A percentile compares a stretch with the other conserved stretches of the same genome.
phyloP scores from a whole-genome alignment of 495 filamentous ascomycete genomes.

The Podospora bellae-mahoneyi region DNA sequence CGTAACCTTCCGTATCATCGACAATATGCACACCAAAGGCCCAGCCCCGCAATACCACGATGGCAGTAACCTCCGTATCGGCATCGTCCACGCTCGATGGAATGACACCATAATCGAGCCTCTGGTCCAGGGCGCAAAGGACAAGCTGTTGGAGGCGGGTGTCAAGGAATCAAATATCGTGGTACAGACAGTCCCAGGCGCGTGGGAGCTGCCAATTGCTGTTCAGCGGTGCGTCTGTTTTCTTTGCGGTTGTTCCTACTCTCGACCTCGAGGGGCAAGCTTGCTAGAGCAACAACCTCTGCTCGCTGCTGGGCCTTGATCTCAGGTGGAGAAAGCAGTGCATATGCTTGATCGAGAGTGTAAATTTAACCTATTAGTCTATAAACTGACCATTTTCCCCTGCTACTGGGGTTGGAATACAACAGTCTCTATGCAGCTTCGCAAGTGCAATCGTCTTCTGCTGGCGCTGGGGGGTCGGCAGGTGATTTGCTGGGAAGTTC shows the following conservation, averaged over 20 bases:
- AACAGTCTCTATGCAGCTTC: slow-evolving; percentile 78
- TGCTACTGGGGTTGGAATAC: not conserved
- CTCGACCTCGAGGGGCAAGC: not conserved
- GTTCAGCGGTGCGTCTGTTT: slow-evolving; percentile 63
- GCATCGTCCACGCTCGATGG: slow-evolving; percentile 94
- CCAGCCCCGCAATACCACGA: slow-evolving; percentile 47
- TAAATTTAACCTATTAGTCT: not conserved
- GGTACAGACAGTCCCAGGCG: slow-evolving; percentile 83
- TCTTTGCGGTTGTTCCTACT: not conserved
- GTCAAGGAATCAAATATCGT: slow-evolving; percentile 86
- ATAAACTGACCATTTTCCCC: not conserved
- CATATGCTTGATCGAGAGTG: not conserved
- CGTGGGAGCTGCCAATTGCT: slow-evolving; percentile 88
- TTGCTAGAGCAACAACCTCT: not conserved
- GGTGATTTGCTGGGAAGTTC: slow-evolving; percentile 75
- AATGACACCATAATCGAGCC: slow-evolving; percentile 73
- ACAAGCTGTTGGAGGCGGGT: slow-evolving; percentile 57
- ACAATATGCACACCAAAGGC: slow-evolving; percentile 44
- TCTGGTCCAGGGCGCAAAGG: slow-evolving; percentile 65
- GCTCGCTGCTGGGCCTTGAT: not conserved
- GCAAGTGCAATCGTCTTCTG: slow-evolving; percentile 72
- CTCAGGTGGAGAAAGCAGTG: not conserved
- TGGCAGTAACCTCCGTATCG: slow-evolving; percentile 82
- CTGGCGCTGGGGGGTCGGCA: slow-evolving; percentile 60
- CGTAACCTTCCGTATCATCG: not conserved